Evolutionary conservation across 306 rosid genomes (phyloP).

Genomic region (Lathyrus oleraceus): DNA sequence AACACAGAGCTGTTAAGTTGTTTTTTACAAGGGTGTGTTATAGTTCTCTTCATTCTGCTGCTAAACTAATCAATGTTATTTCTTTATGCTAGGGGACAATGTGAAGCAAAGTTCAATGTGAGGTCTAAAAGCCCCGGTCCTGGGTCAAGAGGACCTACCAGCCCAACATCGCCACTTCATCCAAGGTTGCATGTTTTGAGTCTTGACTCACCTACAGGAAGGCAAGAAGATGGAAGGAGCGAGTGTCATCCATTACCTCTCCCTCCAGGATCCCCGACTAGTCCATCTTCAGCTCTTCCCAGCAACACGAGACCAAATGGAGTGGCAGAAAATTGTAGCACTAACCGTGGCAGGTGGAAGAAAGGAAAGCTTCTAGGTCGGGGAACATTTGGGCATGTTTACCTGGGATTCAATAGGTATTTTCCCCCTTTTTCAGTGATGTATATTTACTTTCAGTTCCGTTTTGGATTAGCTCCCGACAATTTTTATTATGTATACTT

Average conservation of each 20-base stretch:
- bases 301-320: conserved; percentile 43
- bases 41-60: conserved; percentile 25
- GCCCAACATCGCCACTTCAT: conserved; percentile 92
- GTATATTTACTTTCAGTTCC: conserved; percentile 27
- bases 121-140: conserved; percentile 85
- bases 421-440: not conserved
- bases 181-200: conserved; percentile 50
- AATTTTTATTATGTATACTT: conserved; percentile 20
- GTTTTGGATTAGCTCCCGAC: conserved; percentile 13
- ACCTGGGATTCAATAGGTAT: conserved; percentile 90
- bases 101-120: conserved; percentile 51
- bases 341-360: conserved; percentile 69
- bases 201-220: conserved; percentile 75
- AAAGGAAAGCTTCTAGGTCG: conserved; percentile 95
- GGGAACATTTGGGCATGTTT: conserved; percentile 97
- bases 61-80: conserved; percentile 37
- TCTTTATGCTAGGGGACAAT: conserved; percentile 56
- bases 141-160: conserved; percentile 79
- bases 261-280: conserved; percentile 93
- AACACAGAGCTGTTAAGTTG: not conserved
- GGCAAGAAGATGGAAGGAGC: conserved; percentile 75
- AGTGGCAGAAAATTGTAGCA: conserved; percentile 41
- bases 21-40: conserved; percentile 18
- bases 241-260: conserved; percentile 84
- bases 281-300: conserved; percentile 63